A percentile compares a stretch with the other conserved stretches of the same genome.
Evolutionary conservation across 1,139 yeast species (phyloP).

Genomic region (Nakaseomyces kungkrabaensis): DNA sequence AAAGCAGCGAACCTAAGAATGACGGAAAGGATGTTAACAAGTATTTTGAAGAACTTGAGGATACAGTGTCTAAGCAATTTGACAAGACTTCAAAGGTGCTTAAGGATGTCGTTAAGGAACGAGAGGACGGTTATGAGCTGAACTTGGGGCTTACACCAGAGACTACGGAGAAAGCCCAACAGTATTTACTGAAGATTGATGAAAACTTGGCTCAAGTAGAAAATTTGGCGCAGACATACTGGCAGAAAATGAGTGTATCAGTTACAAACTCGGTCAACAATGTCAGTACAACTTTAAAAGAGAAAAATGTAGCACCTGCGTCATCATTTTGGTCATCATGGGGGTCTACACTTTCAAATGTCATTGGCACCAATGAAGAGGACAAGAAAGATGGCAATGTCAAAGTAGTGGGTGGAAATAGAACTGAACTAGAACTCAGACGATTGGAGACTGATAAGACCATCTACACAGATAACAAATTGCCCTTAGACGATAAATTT

Average conservation of each 20-base stretch:
- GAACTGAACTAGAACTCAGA: constrained; percentile 51
- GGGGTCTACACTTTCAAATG: not conserved
- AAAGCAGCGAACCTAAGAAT: constrained; percentile 5
- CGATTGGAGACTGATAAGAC: constrained; percentile 40
- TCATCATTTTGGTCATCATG: constrained; percentile 1
- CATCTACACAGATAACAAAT: constrained; percentile 34
- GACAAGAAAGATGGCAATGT: not conserved
- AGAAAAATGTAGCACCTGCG: not conserved
- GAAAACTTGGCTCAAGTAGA: constrained; percentile 23
- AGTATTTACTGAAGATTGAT: constrained; percentile 20
- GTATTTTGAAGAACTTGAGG: constrained; percentile 30
- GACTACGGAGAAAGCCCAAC: constrained; percentile 24
- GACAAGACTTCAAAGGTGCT: constrained; percentile 22
- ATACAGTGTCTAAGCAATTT: constrained; percentile 21
- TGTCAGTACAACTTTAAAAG: constrained; percentile 7
- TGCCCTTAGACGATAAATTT: constrained; percentile 32
- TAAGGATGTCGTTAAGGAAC: constrained; percentile 15
- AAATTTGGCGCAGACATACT: constrained; percentile 21
- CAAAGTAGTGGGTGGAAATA: constrained; percentile 36
- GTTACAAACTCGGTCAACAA: constrained; percentile 17
- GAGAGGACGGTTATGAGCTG: constrained; percentile 17
- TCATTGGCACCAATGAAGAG: not conserved
- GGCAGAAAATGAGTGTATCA: constrained; percentile 23
- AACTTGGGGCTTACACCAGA: constrained; percentile 18
- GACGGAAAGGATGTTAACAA: constrained; percentile 15